Evolutionary conservation across 1,139 yeast genomes (phyloP).

Genomic region (Lodderomyces beijingensis): DNA sequence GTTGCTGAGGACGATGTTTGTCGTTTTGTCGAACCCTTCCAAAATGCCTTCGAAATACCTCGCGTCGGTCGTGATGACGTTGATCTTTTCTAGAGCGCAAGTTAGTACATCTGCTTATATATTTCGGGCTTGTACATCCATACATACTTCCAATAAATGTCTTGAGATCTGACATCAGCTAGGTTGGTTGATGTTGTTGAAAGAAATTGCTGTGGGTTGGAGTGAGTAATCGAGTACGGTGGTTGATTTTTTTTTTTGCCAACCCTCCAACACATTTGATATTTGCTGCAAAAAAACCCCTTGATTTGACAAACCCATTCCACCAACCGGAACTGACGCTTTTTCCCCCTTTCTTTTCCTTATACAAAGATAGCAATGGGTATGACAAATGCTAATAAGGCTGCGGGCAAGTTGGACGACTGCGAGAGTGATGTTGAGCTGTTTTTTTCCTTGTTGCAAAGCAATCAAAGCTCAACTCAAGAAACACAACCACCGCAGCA

Average conservation of each 20-base stretch:
- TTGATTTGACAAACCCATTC: too few species aligned
- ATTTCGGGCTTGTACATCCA: constrained; percentile 5
- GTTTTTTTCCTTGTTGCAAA: constrained; percentile 1
- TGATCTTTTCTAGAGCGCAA: constrained; percentile 44
- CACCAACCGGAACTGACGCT: too few species aligned
- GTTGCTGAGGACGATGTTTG: constrained; percentile 63
- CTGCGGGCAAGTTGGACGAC: constrained; percentile 1
- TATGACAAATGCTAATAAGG: background rate
- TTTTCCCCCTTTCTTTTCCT: too few species aligned
- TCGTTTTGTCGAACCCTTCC: constrained; percentile 77
- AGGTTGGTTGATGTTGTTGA: background rate
- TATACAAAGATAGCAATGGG: background rate
- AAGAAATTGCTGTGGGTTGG: background rate
- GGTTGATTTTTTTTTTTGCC: background rate
- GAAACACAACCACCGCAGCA: too few species aligned
- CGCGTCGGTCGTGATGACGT: constrained; percentile 83
- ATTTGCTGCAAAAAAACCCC: constrained; percentile 1
- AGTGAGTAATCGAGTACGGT: background rate
- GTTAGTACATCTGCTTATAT: constrained; percentile 24
- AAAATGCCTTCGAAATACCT: constrained; percentile 66
- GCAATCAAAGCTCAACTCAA: too few species aligned
- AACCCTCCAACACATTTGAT: background rate
- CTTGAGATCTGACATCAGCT: constrained; percentile 38
- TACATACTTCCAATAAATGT: constrained; percentile 38
- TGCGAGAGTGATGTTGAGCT: constrained; percentile 1